Percentiles rank a stretch among this genome's conserved stretches.
Conservation (phyloP, 108 stramenopile genomes). For the Chaetoceros tenuissimus region DNA sequence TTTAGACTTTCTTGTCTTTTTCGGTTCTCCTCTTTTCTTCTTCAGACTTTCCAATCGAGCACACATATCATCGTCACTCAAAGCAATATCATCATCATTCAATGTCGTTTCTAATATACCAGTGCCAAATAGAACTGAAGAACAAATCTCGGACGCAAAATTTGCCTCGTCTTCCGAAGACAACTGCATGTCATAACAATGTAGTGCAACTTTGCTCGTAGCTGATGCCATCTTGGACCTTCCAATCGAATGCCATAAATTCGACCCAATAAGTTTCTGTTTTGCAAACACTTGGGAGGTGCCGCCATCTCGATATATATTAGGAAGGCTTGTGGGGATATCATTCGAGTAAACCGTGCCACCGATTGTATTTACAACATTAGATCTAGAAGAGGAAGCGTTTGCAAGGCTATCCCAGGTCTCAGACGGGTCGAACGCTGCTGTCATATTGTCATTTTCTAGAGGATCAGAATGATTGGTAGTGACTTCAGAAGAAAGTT, state of each 20-base stretch:
- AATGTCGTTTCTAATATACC: no score
- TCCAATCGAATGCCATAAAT: background rate
- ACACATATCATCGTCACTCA: no score
- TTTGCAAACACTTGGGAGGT: background rate
- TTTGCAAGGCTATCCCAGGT: background rate
- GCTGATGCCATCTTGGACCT: background rate
- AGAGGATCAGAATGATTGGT: conserved; percentile 23
- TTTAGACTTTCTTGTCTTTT: no score
- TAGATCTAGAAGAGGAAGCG: background rate
- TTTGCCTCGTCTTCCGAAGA: background rate
- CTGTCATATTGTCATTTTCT: conserved; percentile 10
- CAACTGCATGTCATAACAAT: background rate
- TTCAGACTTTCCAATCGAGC: no score
- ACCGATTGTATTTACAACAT: background rate
- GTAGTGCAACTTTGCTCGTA: background rate
- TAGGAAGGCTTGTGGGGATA: background rate
- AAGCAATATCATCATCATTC: no score
- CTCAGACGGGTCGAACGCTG: background rate
- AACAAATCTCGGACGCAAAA: background rate
- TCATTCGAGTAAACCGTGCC: background rate
- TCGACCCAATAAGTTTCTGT: background rate
- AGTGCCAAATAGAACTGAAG: background rate
- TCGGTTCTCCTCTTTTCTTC: no score
- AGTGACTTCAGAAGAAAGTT: conserved; percentile 22
- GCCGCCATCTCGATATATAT: background rate